These are phyloP conservation scores for Boletus rufocinnamomeus DNA, from an alignment of 768 basidiomycete species.

Conservation along the genomic window DNA sequence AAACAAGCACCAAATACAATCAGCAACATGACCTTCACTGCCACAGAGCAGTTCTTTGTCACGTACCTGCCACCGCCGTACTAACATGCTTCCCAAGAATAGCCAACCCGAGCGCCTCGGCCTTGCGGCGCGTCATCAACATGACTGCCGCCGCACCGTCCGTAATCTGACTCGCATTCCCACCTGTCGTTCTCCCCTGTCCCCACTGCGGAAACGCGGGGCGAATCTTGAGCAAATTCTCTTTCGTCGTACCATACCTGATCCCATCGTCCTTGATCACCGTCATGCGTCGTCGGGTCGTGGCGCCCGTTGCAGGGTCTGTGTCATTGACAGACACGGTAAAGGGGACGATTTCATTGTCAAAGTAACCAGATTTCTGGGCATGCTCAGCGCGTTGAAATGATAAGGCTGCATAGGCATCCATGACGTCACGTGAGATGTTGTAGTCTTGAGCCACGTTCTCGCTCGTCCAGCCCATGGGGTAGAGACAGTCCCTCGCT, in stretches of 20 bases:
- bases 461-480: constrained; percentile 92
- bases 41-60: background rate
- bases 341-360: constrained; percentile 74
- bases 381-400: constrained; percentile 80
- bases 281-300: constrained; percentile 47
- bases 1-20: background rate
- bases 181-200: constrained; percentile 71
- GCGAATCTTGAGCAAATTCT: constrained; percentile 60
- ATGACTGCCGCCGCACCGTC: constrained; percentile 83
- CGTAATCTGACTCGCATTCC: constrained; percentile 84
- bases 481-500: constrained; percentile 62
- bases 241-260: constrained; percentile 70
- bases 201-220: constrained; percentile 86
- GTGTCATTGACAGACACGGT: constrained; percentile 64
- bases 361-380: constrained; percentile 64
- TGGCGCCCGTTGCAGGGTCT: constrained; percentile 53
- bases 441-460: constrained; percentile 78
- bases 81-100: constrained; percentile 79
- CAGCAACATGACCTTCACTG: background rate
- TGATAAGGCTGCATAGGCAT: constrained; percentile 70
- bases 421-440: constrained; percentile 74
- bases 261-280: constrained; percentile 78
- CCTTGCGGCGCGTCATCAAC: constrained; percentile 78
- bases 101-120: constrained; percentile 68
- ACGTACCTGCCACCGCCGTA: constrained; percentile 65